Evolutionary conservation across 257 asterid genomes (phyloP), one percentile per base, ranked within the genome.

Genomic region (Craterostigma plantagineum): DNA sequence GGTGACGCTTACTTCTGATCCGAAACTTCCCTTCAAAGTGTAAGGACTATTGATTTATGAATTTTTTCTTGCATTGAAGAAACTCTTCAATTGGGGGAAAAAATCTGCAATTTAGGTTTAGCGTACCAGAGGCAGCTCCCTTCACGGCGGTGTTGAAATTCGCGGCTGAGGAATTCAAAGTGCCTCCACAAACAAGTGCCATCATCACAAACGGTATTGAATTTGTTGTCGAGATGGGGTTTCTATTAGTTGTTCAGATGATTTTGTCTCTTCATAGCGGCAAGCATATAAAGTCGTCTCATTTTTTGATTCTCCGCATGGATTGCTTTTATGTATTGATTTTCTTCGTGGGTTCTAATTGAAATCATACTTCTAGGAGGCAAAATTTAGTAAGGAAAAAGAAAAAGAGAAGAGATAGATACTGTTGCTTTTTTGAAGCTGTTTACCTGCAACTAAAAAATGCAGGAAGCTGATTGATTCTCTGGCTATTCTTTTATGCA

Each of bases 61-160:
- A 2, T 6, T 23, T 2, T 2, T 2, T 23, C 6, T 23, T 23
- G 30, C 30, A 23, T 23, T 23, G 2, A 6, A 23, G 6, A 23
- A 23, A 23, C 2, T 23, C 30, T 23, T 23, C 30, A 23, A 23
- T 23, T 23, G 8, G 33, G 42, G 27, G 18, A 7, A 42, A 14
- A 35, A 13, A 2, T 23, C 6, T 23, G 30, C 30, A 13, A 11
- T 1, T 12, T 72, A 86, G 97, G 50, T 81, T 86, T 54, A 86
- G 94, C 71, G 94, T 86, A 33, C 94, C 97, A 7, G 97, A 86
- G 76, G 96, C 77, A 39, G 96, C 96, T 8, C 94, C 96, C n/a
- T 86, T 86, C 57, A 86, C 96, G 3, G 96, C 96, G 10, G 96
- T 86, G 15, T 76, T 86, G 50, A 86, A 86, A 71, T 86, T 66